Conservation (phyloP, 1,284 basidiomycete species). For the Mycosarcoma maydis region DNA sequence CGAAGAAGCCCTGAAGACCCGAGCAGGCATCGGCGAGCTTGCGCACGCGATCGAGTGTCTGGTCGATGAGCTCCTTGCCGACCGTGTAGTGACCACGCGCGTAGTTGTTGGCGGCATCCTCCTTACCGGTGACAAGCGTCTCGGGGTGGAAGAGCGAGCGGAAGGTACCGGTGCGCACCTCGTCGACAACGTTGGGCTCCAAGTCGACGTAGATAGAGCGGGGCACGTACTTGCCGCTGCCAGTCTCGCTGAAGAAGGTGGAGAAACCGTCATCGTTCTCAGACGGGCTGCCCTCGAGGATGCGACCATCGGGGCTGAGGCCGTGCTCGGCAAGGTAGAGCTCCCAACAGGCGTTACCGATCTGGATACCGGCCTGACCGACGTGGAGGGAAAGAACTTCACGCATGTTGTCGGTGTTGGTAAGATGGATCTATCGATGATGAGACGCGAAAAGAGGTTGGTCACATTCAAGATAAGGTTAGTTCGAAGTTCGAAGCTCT, state of each 20-base stretch:
- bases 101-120: conserved; percentile 98
- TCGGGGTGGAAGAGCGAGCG: conserved; percentile 97
- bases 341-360: conserved; percentile 75
- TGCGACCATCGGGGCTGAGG: conserved; percentile 70
- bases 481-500: conserved; percentile 5
- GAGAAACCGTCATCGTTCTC: conserved; percentile 89
- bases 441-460: neutral
- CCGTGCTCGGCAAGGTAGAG: conserved; percentile 98
- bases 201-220: conserved; percentile 95
- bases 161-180: conserved; percentile 93
- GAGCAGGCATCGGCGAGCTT: conserved; percentile 97
- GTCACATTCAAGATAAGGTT: neutral
- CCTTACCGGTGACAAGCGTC: conserved; percentile 98
- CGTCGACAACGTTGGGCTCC: conserved; percentile 94
- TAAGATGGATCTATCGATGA: conserved; percentile 2
- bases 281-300: conserved; percentile 75
- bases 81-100: conserved; percentile 86
- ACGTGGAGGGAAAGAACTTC: conserved; percentile 92
- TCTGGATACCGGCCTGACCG: conserved; percentile 92
- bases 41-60: conserved; percentile 94
- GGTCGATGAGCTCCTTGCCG: conserved; percentile 83
- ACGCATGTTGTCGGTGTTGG: conserved; percentile 45
- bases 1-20: conserved; percentile 99
- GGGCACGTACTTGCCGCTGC: conserved; percentile 81
- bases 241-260: conserved; percentile 75